Percentiles rank a stretch among this genome's conserved stretches.
phyloP scores from a whole-genome alignment of 352 stramenopile species.

The Aphanomyces euteiches region DNA sequence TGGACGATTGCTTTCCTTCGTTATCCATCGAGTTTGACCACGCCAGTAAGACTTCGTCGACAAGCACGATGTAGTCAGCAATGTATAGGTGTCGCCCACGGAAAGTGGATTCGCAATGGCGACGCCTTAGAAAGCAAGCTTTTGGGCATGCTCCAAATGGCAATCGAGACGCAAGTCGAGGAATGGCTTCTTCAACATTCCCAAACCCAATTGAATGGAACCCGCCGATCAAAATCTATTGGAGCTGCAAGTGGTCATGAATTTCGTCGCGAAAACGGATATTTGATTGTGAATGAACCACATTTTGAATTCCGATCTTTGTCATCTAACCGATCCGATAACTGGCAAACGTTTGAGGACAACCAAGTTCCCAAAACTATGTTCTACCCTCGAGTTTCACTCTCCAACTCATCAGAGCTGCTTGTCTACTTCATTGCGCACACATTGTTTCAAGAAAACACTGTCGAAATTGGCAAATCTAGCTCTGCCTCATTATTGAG shows the following conservation, averaged over 20 bases:
- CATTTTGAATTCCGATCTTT: conserved; percentile 24
- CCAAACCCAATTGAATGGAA: neutral
- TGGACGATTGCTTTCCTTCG: neutral
- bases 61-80: neutral
- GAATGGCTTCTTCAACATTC: conserved; percentile 21
- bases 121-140: neutral
- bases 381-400: neutral
- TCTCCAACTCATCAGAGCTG: neutral
- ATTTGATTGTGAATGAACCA: conserved; percentile 10
- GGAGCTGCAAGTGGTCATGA: neutral
- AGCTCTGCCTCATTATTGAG: neutral
- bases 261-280: conserved; percentile 20
- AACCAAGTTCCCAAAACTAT: neutral
- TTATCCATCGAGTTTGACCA: neutral
- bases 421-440: neutral
- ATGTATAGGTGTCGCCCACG: conserved; percentile 8
- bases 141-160: neutral
- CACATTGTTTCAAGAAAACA: neutral
- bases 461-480: neutral
- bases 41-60: neutral
- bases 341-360: conserved; percentile 10
- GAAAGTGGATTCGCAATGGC: conserved; percentile 9
- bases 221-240: neutral
- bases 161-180: conserved; percentile 14
- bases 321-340: conserved; percentile 26